Conservation (phyloP, 2,329 filamentous ascomycete genomes). For the Colletotrichum phormii region DNA sequence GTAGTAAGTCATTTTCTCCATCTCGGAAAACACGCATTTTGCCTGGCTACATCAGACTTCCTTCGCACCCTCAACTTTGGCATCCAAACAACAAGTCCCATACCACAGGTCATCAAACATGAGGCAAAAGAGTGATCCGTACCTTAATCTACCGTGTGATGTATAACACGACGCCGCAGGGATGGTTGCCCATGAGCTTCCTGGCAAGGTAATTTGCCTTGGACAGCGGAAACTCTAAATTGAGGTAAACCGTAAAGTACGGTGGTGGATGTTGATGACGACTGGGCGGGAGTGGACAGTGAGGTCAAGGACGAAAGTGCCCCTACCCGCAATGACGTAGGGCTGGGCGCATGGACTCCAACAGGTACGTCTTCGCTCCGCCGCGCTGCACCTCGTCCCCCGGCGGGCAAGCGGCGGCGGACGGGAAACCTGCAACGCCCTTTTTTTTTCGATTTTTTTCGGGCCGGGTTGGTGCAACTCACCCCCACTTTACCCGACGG, state of each 20-base stretch:
- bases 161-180: neutral
- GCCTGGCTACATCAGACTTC: neutral
- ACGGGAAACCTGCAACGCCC: neutral
- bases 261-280: neutral
- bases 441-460: neutral
- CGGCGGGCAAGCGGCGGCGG: neutral
- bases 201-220: neutral
- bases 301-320: constrained; percentile 2
- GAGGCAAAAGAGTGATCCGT: neutral
- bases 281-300: neutral
- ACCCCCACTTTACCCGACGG: neutral
- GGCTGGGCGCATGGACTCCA: neutral
- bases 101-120: neutral
- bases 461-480: constrained; percentile 14
- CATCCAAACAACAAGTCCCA: neutral
- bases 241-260: neutral
- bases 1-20: too few species aligned
- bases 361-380: neutral
- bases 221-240: constrained; percentile 21
- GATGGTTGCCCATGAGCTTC: too few species aligned
- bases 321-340: constrained; percentile 28
- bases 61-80: neutral
- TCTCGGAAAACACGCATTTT: neutral
- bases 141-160: too few species aligned
- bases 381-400: neutral